Conservation (phyloP, 331 rosid genomes). For the Malus hybrid region DNA sequence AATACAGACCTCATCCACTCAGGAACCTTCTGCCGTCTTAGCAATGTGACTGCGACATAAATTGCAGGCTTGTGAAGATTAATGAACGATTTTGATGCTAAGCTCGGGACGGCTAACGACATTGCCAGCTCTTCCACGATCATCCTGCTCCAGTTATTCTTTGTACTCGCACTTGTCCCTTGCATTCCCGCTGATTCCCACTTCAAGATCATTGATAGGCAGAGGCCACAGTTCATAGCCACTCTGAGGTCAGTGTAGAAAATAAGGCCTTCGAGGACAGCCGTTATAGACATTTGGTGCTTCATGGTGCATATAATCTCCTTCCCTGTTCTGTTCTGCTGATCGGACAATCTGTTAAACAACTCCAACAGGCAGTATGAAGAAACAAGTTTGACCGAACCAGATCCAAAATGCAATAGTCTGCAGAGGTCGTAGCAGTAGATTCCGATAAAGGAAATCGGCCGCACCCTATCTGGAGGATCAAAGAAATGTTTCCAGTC, state of each 20-base stretch:
- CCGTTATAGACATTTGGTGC: conserved; percentile 53
- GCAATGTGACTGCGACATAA: conserved; percentile 44
- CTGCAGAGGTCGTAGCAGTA: conserved; percentile 74
- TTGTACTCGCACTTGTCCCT: conserved; percentile 25
- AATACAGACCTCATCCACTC: conserved; percentile 68
- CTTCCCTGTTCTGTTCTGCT: conserved; percentile 34
- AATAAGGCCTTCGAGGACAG: conserved; percentile 63
- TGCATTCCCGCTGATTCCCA: conserved; percentile 44
- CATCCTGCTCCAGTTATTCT: conserved; percentile 62
- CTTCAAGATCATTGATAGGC: conserved; percentile 54
- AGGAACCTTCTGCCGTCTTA: conserved; percentile 51
- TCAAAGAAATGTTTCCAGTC: conserved; percentile 71
- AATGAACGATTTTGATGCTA: conserved; percentile 48
- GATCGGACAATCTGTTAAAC: conserved; percentile 57
- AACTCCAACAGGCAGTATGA: conserved; percentile 69
- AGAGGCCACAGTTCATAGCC: conserved; percentile 66
- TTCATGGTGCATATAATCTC: conserved; percentile 39
- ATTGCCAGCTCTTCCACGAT: conserved; percentile 71
- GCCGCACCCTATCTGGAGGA: conserved; percentile 34
- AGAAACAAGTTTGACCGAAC: conserved; percentile 52
- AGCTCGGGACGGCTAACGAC: conserved; percentile 59
- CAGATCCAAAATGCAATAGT: conserved; percentile 72
- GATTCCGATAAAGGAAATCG: conserved; percentile 51
- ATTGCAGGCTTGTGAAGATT: conserved; percentile 51
- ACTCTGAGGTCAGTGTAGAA: conserved; percentile 54